These are phyloP conservation scores for Biscogniauxia marginata DNA, from an alignment of 2,329 filamentous ascomycete genomes.

Conservation along the genomic window DNA sequence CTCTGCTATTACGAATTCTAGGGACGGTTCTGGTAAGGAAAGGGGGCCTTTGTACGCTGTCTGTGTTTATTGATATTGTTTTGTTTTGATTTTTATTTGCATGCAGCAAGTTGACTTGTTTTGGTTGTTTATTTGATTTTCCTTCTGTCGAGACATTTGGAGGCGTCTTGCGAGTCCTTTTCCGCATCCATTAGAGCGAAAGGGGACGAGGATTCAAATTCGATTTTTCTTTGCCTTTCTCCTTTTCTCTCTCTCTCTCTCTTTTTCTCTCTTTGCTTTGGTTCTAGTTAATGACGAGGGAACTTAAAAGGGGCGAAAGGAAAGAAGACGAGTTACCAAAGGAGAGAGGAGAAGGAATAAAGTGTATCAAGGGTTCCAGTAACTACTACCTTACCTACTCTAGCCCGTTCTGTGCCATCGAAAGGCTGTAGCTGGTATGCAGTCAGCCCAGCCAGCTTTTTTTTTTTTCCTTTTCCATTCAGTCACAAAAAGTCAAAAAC, in stretches of 20 bases:
- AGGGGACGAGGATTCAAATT: neutral
- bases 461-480: too few species aligned
- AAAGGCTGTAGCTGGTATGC: neutral
- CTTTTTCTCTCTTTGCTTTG: neutral
- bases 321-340: neutral
- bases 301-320: too few species aligned
- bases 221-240: neutral
- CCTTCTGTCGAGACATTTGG: neutral
- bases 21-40: slow-evolving; percentile 9
- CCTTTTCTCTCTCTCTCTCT: neutral
- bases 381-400: too few species aligned
- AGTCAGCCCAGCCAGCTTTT: neutral
- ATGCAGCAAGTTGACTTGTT: slow-evolving; percentile 23
- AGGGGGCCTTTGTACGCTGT: slow-evolving; percentile 11
- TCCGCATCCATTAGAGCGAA: slow-evolving; percentile 2
- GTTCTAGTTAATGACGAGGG: neutral
- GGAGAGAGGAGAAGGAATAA: slow-evolving; percentile 1
- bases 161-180: slow-evolving; percentile 16
- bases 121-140: slow-evolving; percentile 14
- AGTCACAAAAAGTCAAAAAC: too few species aligned
- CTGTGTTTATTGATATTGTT: slow-evolving; percentile 7
- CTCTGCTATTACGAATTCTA: slow-evolving; percentile 8
- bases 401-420: neutral
- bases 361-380: neutral
- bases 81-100: slow-evolving; percentile 18